Evolutionary conservation across 2,329 filamentous ascomycete genomes (phyloP), one percentile per base, ranked within the genome.

Genomic region (Chrysoporthe cubensis): DNA sequence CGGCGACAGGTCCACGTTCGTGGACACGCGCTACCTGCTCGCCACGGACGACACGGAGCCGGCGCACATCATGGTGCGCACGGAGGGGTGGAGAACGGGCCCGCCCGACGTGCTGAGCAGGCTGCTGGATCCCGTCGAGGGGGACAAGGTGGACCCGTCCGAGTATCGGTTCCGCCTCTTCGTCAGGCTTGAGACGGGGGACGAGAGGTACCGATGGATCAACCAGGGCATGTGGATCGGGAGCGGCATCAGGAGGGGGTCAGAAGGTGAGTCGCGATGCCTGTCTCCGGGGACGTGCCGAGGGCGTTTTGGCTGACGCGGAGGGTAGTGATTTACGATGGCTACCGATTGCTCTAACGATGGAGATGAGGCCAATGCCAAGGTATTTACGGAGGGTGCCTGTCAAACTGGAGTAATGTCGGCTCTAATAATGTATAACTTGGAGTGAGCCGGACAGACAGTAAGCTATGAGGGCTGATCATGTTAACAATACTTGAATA

Each of bases 51-150:
- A 71, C 18, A 58, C 62, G 7, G 57, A 62, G 44, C 69, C 69
- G n/a, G 71, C 71, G 18, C 66, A 71, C 59, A 71, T 71, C 67
- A 71, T 71, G 69, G 71, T 71, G 40, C 65, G 66, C 37, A 71
- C 71, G 9, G 65, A 69, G 43, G 71, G 70, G 6, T 71, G 71
- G 71, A 54, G 71, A 21, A 71, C 71, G 26, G 71, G 71, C 14
- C 71, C 71, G 50, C 65, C 69, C 4, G 69, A 68, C 16, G 71
- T 71, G 44, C 56, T 71, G 18, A 65, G 46, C 43, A 44, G 64
- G 50, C 65, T 71, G 26, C 54, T 70, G 13, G 69, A 71, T 42
- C 71, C 71, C 1, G 54, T 71, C 16, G 66, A 68, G 67, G 67
- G 65, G 14, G 67, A 64, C 65, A 67, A 54, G 56, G 67, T 69